Evolutionary conservation across 2,329 filamentous ascomycete species (phyloP).

Genomic region (Ascochyta fabae): DNA sequence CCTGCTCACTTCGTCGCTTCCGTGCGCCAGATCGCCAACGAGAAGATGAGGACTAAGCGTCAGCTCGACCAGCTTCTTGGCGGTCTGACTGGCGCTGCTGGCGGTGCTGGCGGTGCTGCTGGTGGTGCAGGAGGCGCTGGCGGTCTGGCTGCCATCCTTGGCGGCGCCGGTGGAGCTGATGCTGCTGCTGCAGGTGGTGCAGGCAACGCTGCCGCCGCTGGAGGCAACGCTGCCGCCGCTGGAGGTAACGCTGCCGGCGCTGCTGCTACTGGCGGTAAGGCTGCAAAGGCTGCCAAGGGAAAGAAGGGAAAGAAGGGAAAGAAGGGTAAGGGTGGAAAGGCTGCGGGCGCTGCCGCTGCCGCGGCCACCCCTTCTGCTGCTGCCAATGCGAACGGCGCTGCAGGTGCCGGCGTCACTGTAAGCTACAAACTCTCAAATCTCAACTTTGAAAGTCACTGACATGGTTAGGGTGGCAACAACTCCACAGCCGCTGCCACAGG

Average conservation of each 20-base stretch:
- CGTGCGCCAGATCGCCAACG: conserved; percentile 27
- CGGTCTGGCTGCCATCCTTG: neutral
- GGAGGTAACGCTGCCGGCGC: neutral
- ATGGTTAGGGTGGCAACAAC: conserved; percentile 8
- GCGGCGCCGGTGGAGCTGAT: conserved; percentile 6
- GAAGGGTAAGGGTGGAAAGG: neutral
- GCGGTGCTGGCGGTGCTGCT: conserved; percentile 17
- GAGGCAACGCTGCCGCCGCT: neutral
- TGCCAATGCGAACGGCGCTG: neutral
- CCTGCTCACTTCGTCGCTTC: conserved; percentile 34
- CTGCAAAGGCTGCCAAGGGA: neutral
- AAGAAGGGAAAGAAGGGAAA: neutral
- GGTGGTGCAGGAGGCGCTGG: conserved; percentile 20
- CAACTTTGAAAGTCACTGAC: neutral
- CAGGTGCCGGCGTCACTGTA: conserved; percentile 1
- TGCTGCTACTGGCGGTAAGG: neutral
- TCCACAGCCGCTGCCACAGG: conserved; percentile 9
- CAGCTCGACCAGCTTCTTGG: conserved; percentile 37
- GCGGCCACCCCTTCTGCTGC: neutral
- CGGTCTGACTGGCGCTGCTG: conserved; percentile 21
- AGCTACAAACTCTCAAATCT: neutral
- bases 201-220: neutral
- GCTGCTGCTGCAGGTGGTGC: conserved; percentile 6
- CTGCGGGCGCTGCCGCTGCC: neutral
- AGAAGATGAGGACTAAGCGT: conserved; percentile 34